Evolutionary conservation across 192 early-diverging fungal genomes (phyloP), one percentile per base, ranked within the genome.

Genomic region (Oehlia diaphana): DNA sequence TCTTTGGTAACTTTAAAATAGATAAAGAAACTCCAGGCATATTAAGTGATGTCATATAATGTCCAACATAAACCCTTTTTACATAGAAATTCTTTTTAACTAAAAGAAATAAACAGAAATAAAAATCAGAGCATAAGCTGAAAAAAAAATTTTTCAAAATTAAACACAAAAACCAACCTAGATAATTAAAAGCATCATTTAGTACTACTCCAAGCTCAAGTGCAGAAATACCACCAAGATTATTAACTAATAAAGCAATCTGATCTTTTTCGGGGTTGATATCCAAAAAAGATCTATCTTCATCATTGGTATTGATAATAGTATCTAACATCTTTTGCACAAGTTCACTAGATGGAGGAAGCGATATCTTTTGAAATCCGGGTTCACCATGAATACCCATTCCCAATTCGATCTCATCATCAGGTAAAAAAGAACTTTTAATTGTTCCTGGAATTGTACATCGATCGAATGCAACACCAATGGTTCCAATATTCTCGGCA

Each of bases 301-400:
- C 35, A 28, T 81, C 80, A 26, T 87, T 79, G 6, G 87, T 86
- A 64, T 82, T 80, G 69, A 72, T 69, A 28, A 93, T 81, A 23
- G 86, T 87, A 63, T 87, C 78, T 13, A 95, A 76, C 72, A 96
- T 86, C 3, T 74, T 81, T 23, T 78, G 75, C 6, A 92, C 85
- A 44, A 94, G 81, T 7, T 84, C 76, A 23, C 84, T 78, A 3
- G 90, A 87, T 13, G 90, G 76, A 50, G 83, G 81, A 14, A 92
- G 76, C 9, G 79, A 65, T 63, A 82, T 89, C 72, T 88, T 91
- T 71, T 83, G 84, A 73, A 90, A 89, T 5, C 95, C 95, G 13
- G 93, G 88, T 84, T 96, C 95, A 76, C 93, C 93, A 81, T 96
- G 95, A 72, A 96, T 96, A 21, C 83, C 83, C 88, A 94, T 91